Conservation (phyloP, 2,329 filamentous ascomycete genomes). For the Peltaster fructicola region DNA sequence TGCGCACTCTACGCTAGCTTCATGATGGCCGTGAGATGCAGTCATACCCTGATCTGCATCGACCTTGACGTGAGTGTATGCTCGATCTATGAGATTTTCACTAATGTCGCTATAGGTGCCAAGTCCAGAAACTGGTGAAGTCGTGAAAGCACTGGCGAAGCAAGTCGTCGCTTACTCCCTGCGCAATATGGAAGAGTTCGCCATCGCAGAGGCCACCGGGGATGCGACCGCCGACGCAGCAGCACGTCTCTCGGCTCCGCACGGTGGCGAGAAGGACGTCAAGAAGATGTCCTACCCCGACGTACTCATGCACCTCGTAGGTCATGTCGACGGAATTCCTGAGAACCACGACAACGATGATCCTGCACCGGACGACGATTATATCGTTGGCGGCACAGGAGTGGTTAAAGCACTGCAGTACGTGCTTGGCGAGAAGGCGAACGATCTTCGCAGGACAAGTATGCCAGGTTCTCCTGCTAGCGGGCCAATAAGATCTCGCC, state of each 20-base stretch:
- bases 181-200: constrained; percentile 69
- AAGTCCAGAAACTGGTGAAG: constrained; percentile 61
- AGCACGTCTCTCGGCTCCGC: constrained; percentile 23
- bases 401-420: constrained; percentile 88
- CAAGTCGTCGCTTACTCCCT: constrained; percentile 92
- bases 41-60: constrained; percentile 66
- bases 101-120: constrained; percentile 34
- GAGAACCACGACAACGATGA: constrained; percentile 42
- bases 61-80: constrained; percentile 52
- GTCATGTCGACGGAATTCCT: constrained; percentile 40
- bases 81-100: not conserved
- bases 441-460: constrained; percentile 21
- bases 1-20: constrained; percentile 86
- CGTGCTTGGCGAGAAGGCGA: constrained; percentile 67
- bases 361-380: constrained; percentile 72
- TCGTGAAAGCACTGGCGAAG: constrained; percentile 80
- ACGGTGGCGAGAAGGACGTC: constrained; percentile 31
- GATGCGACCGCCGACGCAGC: constrained; percentile 27
- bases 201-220: constrained; percentile 43
- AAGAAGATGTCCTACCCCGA: constrained; percentile 53
- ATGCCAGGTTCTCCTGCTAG: constrained; percentile 17
- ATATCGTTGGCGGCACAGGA: constrained; percentile 87
- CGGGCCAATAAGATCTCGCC: constrained; percentile 20
- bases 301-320: constrained; percentile 72
- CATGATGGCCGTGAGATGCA: constrained; percentile 72